Conservation (phyloP, 2,329 filamentous ascomycete genomes). For the Colletotrichum siamense region DNA sequence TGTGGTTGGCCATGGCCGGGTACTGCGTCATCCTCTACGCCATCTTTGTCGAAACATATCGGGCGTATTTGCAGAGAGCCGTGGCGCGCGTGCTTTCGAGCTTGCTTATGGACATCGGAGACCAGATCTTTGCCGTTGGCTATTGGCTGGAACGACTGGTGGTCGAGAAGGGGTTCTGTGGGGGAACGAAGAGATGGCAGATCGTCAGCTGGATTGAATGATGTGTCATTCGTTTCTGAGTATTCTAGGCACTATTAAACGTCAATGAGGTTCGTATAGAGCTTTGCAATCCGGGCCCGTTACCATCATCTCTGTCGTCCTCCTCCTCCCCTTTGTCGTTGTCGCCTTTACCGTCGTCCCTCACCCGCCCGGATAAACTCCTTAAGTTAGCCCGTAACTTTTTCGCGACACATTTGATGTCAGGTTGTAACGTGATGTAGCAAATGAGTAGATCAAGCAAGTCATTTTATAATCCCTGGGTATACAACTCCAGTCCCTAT, state of each 20-base stretch:
- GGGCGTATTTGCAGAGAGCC: neutral
- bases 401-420: neutral
- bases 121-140: neutral
- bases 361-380: no score
- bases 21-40: conserved; percentile 17
- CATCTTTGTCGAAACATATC: neutral
- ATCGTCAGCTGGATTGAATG: neutral
- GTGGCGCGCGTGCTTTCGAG: neutral
- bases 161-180: neutral
- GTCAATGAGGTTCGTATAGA: fast-evolving
- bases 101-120: neutral
- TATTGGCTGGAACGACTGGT: neutral
- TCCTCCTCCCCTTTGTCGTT: neutral
- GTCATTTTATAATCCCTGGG: neutral
- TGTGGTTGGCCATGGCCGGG: conserved; percentile 13
- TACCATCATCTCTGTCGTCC: neutral
- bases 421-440: neutral
- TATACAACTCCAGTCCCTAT: conserved; percentile 9
- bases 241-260: neutral
- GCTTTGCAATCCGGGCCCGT: fast-evolving
- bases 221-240: neutral
- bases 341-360: no score
- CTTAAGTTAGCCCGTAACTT: neutral
- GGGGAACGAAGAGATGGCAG: neutral
- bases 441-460: neutral